Conservation (phyloP, 495 filamentous ascomycete species). For the Neurospora sp. region DNA sequence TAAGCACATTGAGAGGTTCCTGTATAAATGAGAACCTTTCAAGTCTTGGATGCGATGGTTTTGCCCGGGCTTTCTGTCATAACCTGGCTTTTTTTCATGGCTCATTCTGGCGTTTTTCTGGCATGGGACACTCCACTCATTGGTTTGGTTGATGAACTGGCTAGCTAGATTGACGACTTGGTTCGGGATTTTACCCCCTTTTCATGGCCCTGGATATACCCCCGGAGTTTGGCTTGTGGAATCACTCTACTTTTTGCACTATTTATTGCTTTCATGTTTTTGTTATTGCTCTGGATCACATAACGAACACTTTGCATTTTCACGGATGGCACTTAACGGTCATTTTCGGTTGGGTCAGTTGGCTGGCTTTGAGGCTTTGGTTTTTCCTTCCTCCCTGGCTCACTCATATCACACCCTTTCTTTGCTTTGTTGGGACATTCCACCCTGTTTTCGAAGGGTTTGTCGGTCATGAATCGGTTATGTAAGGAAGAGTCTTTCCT, state of each 20-base stretch:
- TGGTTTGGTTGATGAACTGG: not conserved
- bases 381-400: not conserved
- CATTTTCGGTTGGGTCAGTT: not conserved
- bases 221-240: not conserved
- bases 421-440: not conserved
- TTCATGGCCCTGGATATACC: not conserved
- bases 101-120: not conserved
- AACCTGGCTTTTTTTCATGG: not conserved
- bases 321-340: not conserved
- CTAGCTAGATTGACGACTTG: not conserved
- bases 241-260: not conserved
- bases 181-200: not conserved
- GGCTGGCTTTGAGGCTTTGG: not conserved
- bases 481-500: not conserved
- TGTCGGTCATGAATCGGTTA: not conserved
- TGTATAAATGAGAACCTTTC: constrained; percentile 17
- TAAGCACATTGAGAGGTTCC: constrained; percentile 45
- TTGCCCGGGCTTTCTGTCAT: constrained; percentile 2
- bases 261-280: not conserved
- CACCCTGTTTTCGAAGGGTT: not conserved
- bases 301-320: not conserved
- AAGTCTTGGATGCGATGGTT: not conserved
- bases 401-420: not conserved
- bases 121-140: not conserved
- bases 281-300: constrained; percentile 2